Percentiles rank a stretch among this genome's conserved stretches.
Conservation (phyloP, 2,329 filamentous ascomycete species). For the Cladosporium phlei region DNA sequence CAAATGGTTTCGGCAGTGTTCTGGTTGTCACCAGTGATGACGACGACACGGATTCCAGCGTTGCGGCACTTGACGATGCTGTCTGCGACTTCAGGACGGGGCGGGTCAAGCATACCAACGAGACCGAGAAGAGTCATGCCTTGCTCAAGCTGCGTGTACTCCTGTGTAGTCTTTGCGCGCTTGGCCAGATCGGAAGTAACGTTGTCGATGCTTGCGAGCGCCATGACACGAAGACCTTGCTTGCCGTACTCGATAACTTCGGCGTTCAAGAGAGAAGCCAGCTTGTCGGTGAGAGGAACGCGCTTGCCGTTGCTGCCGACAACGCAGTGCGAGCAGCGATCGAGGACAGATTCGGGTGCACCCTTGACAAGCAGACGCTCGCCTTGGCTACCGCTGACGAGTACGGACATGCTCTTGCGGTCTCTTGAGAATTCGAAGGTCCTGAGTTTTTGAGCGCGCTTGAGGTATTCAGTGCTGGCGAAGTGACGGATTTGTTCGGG, state of each 20-base stretch:
- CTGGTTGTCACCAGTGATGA: slow-evolving; percentile 96
- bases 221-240: slow-evolving; percentile 88
- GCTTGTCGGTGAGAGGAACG: slow-evolving; percentile 64
- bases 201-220: slow-evolving; percentile 78
- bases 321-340: slow-evolving; percentile 79
- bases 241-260: slow-evolving; percentile 90
- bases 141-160: slow-evolving; percentile 86
- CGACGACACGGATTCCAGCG: slow-evolving; percentile 92
- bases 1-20: slow-evolving; percentile 98
- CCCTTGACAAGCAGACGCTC: slow-evolving; percentile 92
- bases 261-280: slow-evolving; percentile 65
- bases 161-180: slow-evolving; percentile 69
- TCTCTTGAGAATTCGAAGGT: slow-evolving; percentile 97
- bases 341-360: slow-evolving; percentile 88
- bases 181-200: slow-evolving; percentile 64
- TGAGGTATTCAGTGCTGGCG: slow-evolving; percentile 80
- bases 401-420: slow-evolving; percentile 97
- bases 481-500: slow-evolving; percentile 66
- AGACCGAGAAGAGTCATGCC: slow-evolving; percentile 91
- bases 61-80: slow-evolving; percentile 87
- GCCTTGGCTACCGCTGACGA: slow-evolving; percentile 65
- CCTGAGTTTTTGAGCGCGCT: slow-evolving; percentile 66
- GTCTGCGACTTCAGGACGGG: slow-evolving; percentile 79
- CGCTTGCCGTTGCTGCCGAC: slow-evolving; percentile 74
- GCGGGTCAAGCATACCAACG: slow-evolving; percentile 94